Evolutionary conservation across 202 grass and related monocot species (phyloP), one percentile per base, ranked within the genome.

Genomic region (Zoysia matrella): DNA sequence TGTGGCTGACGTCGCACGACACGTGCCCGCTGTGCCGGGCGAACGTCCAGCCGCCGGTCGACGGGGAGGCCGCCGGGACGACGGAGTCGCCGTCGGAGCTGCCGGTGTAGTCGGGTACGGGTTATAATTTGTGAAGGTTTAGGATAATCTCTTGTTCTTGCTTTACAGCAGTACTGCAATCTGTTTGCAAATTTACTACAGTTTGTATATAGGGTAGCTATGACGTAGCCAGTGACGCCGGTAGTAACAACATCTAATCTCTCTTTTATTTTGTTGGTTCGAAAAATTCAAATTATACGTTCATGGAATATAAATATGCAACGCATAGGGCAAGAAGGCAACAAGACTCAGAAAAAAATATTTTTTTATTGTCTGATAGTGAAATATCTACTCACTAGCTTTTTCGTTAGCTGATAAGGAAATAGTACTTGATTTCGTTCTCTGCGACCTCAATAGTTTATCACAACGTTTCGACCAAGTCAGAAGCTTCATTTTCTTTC

Each of bases 171-270:
- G 11, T 22, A 62, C 56, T 58, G 56, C 56, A 2, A 58, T 58
- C 22, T 62, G 60, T 10, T 61, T 61, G 6, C 44, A 93, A 99
- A 80, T 87, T 99, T 68, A 89, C 96, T 30, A 30, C 22, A 30
- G 22, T 30, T 30, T 30, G 22, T 30, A 30, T 30, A 75, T 67
- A 71, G 10, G 51, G 12, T 52, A 52, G 51, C 11, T 11, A 52
- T 52, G 10, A 52, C 9, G 10, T 12, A 52, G 11, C 12, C 51
- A 52, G 12, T 0, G 2, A 11, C 2, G 12, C 10, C 5, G 10
- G 7, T 11, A 52, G 22, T 30, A 30, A 30, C 22, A 30, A 52
- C 51, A 52, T 52, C 11, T 52, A 0, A 52, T 52, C 0, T 52
- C 9, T 13, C 3, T 13, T 52, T 52, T 52, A 3, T 12, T 11